Base-by-base conservation (phyloP, 192 early-diverging fungal genomes). In the Coemansia sp. region DNA sequence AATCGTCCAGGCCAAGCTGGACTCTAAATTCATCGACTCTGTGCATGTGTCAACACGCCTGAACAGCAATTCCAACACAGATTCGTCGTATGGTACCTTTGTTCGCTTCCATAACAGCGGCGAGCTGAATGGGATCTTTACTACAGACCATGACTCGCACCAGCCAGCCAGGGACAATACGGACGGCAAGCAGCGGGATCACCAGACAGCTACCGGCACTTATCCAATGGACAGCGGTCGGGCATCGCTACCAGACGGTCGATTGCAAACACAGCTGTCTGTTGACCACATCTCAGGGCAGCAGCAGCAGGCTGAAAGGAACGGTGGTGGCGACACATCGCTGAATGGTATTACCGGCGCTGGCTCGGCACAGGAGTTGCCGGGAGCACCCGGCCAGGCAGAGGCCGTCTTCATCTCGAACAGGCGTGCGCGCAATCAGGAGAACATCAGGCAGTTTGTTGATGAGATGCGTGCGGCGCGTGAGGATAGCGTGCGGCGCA, bases 91-190 rank as follows among this genome's bases (percentile, higher is more conserved):
- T 39, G 78, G 78, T 53, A 71, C 73, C 13, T 81, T 81, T 70
- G 55, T 81, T n/a, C 72, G 78, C 20, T 81, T 75, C 66, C 78
- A 81, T 56, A 65, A 68, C 40, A 81, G 78, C 51, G 78, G 78
- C 51, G 78, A 81, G 60, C 78, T 81, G 55, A 81, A 65, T 33
- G 73, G 64, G 42, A 72, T 81, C 2, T 68, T 63, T 30, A 57
- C 53, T 1, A n/a, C 67, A 0, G 70, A 42, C 7, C 28, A 34
- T 15, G 55, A 33, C 7, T n/a, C 55, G 31, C 31, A 42, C 2
- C 39, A 6, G 18, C 42, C 9, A 23, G 52, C 23, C 52, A 53
- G 16, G 29, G 9, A 26, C 29, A 53, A 57, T 5, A 4, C 18
- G 2, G 20, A 31, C 9, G 5, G 18, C 55, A n/a, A 35, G 2